Conservation (phyloP, 1,139 yeast genomes). For the Taphrina populina region DNA sequence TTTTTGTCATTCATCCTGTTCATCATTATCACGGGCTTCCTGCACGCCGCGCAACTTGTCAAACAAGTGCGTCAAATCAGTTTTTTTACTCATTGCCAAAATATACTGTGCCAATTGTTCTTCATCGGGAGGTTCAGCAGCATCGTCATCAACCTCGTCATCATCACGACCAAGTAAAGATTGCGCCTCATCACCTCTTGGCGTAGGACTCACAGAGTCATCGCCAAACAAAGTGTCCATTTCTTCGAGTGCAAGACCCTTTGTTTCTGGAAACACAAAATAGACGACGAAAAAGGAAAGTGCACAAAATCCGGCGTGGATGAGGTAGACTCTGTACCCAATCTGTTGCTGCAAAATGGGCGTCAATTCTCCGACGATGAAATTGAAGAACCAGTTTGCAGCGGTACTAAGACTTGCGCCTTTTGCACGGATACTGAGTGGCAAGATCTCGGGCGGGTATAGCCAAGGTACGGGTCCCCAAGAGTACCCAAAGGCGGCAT, state of each 20-base stretch:
- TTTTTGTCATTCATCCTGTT: neutral
- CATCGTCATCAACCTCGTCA: conserved; percentile 2
- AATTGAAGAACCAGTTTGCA: conserved; percentile 92
- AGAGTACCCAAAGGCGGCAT: conserved; percentile 49
- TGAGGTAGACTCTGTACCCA: conserved; percentile 74
- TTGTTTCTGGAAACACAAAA: conserved; percentile 80
- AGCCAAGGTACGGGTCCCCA: conserved; percentile 81
- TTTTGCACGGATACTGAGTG: conserved; percentile 81
- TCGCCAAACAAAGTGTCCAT: conserved; percentile 83
- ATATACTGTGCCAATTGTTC: conserved; percentile 30
- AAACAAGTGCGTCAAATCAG: conserved; percentile 18
- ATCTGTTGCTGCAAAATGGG: conserved; percentile 77
- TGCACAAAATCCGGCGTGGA: conserved; percentile 76
- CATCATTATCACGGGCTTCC: conserved; percentile 1
- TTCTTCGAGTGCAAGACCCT: conserved; percentile 82
- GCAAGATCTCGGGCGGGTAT: conserved; percentile 83
- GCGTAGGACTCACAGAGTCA: conserved; percentile 44
- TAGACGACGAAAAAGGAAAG: conserved; percentile 69
- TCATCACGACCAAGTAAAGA: conserved; percentile 12
- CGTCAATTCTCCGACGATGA: conserved; percentile 85
- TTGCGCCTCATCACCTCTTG: conserved; percentile 34
- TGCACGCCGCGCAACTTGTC: conserved; percentile 28
- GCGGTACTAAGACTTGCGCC: conserved; percentile 92
- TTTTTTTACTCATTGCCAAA: conserved; percentile 5
- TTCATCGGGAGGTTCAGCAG: conserved; percentile 28